phyloP scores from a whole-genome alignment of 2,329 filamentous ascomycete species.

The Penicillium sclerotigenum region DNA sequence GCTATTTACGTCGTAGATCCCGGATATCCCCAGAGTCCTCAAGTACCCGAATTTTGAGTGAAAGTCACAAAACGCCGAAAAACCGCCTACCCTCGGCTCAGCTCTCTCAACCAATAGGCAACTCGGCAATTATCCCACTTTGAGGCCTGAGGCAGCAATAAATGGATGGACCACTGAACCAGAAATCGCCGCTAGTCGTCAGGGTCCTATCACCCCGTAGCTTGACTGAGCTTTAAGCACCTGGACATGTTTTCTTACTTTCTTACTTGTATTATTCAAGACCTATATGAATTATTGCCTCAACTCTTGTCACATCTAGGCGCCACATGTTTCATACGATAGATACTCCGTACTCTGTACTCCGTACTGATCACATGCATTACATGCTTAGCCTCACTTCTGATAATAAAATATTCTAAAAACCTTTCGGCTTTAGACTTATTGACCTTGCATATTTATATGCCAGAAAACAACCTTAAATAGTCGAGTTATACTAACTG shows the following conservation, averaged over 20 bases:
- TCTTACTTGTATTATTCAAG: background rate
- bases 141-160: background rate
- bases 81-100: constrained; percentile 25
- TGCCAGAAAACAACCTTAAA: constrained; percentile 8
- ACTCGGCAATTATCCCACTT: constrained; percentile 26
- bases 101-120: constrained; percentile 26
- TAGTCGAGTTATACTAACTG: background rate
- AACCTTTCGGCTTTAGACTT: background rate
- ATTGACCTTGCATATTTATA: background rate
- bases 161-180: background rate
- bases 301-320: background rate
- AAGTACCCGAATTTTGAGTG: constrained; percentile 28
- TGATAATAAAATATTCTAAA: background rate
- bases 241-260: no score
- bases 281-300: background rate
- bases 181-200: background rate
- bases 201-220: background rate
- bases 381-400: background rate
- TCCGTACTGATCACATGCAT: constrained; percentile 4
- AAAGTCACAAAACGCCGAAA: constrained; percentile 21
- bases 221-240: background rate
- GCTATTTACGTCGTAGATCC: constrained; percentile 6
- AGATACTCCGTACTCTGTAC: background rate
- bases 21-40: constrained; percentile 10
- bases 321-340: background rate